Base-by-base conservation (phyloP, 1,284 basidiomycete genomes). In the Cerioporus squamosus region DNA sequence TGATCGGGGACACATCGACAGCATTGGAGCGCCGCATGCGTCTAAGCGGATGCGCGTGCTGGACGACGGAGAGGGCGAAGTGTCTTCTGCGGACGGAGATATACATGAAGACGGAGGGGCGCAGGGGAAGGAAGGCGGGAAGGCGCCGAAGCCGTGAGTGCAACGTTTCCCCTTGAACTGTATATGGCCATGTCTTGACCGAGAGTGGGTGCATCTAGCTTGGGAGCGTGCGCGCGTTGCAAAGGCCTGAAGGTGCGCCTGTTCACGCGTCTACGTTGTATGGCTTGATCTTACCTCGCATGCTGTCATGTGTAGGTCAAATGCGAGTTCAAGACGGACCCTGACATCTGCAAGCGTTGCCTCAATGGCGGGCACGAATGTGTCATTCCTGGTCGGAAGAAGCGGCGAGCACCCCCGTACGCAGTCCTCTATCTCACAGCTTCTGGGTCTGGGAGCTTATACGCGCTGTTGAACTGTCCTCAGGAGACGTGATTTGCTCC, bases 391-490 rank as follows among this genome's bases (percentile, higher is more conserved):
- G 88, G 88, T n/a, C 79, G 85, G 58, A 91, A 90, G 72, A 87
- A 88, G 65, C 85, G 88, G 57, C 78, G 86, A 51, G 81, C 87
- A n/a, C 88, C 88, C 53, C 90, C 88, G 90, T 91, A 73, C 70
- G 87, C 75, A 8, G 40, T 46, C 12, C 24, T 49, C 44, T 42
- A 23, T 50, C 31, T 46, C 18, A 44, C 9, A 2, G 18, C 49
- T 24, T 26, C 26, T 44, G 3, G 3, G 12, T 39, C 18, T 36
- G 29, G 14, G 33, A 36, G 17, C 50, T 51, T 57, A 39, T 36
- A 36, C 15, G 8, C 15, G 1, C 10, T 29, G 2, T 4, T 14
- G 33, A 17, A 15, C 10, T 36, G 33, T 36, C 14, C 12, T 36
- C 54, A 74, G 88, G 44, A 91, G 93, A 80, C 87, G 91, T 15